A percentile compares a stretch with the other conserved stretches of the same genome.
Evolutionary conservation across 1,284 basidiomycete genomes (phyloP).

Genomic region (Pisolithus thermaeus): DNA sequence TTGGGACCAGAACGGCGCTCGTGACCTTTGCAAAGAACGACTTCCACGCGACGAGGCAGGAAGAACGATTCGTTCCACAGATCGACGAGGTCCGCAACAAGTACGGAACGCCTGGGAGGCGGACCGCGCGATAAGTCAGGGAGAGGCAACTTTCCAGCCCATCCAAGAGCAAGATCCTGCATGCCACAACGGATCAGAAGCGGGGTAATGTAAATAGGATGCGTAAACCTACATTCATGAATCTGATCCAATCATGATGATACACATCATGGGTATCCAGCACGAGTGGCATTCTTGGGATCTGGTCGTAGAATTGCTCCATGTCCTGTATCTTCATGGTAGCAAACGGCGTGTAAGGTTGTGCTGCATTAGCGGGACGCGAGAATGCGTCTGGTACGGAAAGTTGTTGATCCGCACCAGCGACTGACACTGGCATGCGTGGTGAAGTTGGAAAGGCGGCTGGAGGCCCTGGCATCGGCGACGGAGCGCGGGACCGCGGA

Average conservation of each 20-base stretch:
- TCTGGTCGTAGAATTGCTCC: conserved; percentile 59
- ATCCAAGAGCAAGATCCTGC: conserved; percentile 65
- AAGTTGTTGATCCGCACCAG: conserved; percentile 39
- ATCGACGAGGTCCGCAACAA: conserved; percentile 65
- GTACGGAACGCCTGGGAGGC: conserved; percentile 48
- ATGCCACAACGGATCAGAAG: conserved; percentile 1
- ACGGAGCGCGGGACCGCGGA: conserved; percentile 29
- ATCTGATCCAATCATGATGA: conserved; percentile 69
- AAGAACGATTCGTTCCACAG: conserved; percentile 76
- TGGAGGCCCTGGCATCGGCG: conserved; percentile 31
- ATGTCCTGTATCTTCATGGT: conserved; percentile 66
- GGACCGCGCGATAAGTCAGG: conserved; percentile 42
- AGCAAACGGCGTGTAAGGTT: conserved; percentile 64
- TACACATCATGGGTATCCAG: conserved; percentile 73
- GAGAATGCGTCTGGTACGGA: conserved; percentile 64
- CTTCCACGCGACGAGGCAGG: conserved; percentile 60
- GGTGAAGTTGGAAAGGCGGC: conserved; percentile 26
- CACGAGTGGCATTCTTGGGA: conserved; percentile 65
- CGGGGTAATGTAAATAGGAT: not conserved
- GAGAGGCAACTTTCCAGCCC: conserved; percentile 66
- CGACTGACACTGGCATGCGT: conserved; percentile 19
- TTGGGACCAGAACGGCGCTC: conserved; percentile 63
- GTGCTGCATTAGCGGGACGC: conserved; percentile 59
- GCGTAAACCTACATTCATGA: conserved; percentile 53
- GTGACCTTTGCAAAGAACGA: conserved; percentile 69